These are phyloP conservation scores for Pouteria campechiana DNA, from an alignment of 179 eudicot species.

Conservation along the genomic window DNA sequence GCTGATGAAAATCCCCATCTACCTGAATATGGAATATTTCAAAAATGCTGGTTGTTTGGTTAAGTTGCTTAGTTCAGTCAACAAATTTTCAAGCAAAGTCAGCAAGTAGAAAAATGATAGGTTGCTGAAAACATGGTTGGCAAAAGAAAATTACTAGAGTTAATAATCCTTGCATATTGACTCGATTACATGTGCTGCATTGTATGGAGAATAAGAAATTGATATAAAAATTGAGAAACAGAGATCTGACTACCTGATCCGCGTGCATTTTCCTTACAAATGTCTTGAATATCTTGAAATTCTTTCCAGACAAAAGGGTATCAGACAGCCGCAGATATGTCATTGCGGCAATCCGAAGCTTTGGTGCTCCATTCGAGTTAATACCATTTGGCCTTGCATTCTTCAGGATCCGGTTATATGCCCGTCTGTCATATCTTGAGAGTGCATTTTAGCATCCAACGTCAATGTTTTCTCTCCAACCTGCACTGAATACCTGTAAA, in stretches of 20 bases:
- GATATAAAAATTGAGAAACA: neutral
- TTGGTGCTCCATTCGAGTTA: conserved; percentile 34
- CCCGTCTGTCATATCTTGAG: conserved; percentile 51
- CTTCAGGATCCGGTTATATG: conserved; percentile 59
- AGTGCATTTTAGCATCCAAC: conserved; percentile 88
- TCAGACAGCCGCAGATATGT: conserved; percentile 71
- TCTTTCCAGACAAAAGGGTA: conserved; percentile 29
- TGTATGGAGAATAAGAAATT: neutral
- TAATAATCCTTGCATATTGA: too few relatives aligned
- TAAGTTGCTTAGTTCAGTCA: too few relatives aligned
- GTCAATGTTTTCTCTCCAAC: conserved; percentile 46
- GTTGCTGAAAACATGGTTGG: too few relatives aligned
- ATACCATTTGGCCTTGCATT: conserved; percentile 64
- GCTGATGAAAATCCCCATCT: too few relatives aligned
- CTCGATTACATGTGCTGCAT: too few relatives aligned
- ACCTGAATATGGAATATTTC: too few relatives aligned
- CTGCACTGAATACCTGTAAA: conserved; percentile 58
- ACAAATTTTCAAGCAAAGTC: too few relatives aligned
- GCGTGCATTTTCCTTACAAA: conserved; percentile 81
- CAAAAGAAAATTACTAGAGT: too few relatives aligned
- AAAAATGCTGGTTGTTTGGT: too few relatives aligned
- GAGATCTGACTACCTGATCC: conserved; percentile 50
- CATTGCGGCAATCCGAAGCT: conserved; percentile 40
- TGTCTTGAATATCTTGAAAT: conserved; percentile 40
- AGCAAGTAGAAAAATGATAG: too few relatives aligned